Conservation (phyloP, 805 yeast genomes). For the Ogataea neopini region DNA sequence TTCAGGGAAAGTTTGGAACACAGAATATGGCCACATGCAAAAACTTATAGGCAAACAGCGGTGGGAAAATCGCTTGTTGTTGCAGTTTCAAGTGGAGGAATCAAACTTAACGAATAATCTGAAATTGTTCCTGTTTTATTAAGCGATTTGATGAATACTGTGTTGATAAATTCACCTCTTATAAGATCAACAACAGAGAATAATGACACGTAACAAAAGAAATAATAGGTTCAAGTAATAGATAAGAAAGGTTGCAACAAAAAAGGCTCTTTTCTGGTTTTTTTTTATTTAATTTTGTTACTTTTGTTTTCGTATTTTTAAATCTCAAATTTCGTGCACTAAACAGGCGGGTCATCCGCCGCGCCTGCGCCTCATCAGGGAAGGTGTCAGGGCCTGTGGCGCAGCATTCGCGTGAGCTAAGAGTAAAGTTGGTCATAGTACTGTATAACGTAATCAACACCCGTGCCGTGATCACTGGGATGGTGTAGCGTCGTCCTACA, state of each 20-base stretch:
- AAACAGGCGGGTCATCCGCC: constrained; percentile 7
- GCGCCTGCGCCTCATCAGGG: constrained; percentile 4
- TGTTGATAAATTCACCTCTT: not conserved
- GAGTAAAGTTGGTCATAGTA: too few species aligned
- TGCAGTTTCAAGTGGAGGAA: not conserved
- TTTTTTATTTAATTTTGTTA: not conserved
- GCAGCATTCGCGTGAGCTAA: not conserved
- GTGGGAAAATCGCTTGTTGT: not conserved
- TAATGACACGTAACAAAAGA: not conserved
- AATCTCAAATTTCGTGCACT: constrained; percentile 2
- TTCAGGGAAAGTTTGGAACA: not conserved
- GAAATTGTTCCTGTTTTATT: not conserved
- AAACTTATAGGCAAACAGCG: not conserved
- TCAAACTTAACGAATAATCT: not conserved
- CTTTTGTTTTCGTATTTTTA: constrained; percentile 3
- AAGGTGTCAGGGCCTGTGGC: not conserved
- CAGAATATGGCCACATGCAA: constrained; percentile 1
- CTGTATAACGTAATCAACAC: not conserved
- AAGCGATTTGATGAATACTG: not conserved
- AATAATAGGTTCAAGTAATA: not conserved
- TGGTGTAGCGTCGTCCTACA: too few species aligned
- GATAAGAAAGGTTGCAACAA: not conserved
- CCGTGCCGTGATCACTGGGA: not conserved
- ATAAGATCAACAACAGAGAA: not conserved
- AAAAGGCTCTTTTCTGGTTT: not conserved